Percentiles rank a stretch among this genome's conserved stretches.
These are phyloP conservation scores for Geotrichum bryndzae DNA, from an alignment of 1,139 yeast genomes.

Conservation along the genomic window DNA sequence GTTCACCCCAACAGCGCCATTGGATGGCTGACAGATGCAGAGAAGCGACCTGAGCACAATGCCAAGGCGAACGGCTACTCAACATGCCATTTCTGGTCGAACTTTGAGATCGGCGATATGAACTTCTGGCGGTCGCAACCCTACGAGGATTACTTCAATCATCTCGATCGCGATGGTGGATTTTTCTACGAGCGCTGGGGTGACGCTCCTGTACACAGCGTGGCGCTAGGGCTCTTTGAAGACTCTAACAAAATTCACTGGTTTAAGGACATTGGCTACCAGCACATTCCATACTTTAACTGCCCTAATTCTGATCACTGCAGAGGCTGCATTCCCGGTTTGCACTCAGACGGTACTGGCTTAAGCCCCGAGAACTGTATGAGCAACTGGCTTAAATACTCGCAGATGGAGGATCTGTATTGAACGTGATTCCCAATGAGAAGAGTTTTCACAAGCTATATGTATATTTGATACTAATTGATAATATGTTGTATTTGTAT, in stretches of 20 bases:
- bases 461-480: too few species aligned
- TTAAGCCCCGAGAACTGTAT: conserved; percentile 64
- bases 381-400: conserved; percentile 57
- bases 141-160: conserved; percentile 57
- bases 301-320: conserved; percentile 53
- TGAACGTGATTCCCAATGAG: neutral
- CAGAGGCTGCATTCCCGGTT: conserved; percentile 42
- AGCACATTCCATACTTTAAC: conserved; percentile 64
- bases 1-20: conserved; percentile 56
- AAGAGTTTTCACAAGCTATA: too few species aligned
- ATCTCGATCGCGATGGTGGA: conserved; percentile 64
- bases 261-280: conserved; percentile 83
- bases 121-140: conserved; percentile 67
- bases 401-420: conserved; percentile 13
- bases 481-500: too few species aligned
- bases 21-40: conserved; percentile 28
- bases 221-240: conserved; percentile 69
- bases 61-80: conserved; percentile 57
- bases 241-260: conserved; percentile 68
- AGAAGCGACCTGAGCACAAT: conserved; percentile 11
- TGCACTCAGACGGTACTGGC: conserved; percentile 41
- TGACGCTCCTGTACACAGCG: conserved; percentile 81
- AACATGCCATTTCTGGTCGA: conserved; percentile 83
- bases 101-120: conserved; percentile 75
- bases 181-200: conserved; percentile 91